These are phyloP conservation scores for Micractinium conductrix DNA, from an alignment of 139 green algal species.

Conservation along the genomic window DNA sequence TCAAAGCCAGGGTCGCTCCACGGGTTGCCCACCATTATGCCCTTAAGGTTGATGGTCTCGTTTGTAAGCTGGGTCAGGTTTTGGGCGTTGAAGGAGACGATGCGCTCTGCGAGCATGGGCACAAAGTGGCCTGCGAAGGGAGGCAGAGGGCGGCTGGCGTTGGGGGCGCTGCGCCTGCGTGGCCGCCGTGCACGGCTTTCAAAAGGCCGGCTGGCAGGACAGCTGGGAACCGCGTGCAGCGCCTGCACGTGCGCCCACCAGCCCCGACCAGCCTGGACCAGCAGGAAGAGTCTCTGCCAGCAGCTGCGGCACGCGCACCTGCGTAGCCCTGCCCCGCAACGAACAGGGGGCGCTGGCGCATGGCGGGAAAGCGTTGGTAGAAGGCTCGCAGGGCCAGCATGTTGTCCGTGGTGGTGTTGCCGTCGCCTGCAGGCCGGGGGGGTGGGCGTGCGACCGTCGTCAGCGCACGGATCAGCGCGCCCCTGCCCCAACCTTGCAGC, in stretches of 20 bases:
- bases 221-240: too few relatives aligned
- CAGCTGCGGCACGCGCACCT: too few relatives aligned
- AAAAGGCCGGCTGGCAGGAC: too few relatives aligned
- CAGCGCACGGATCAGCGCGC: too few relatives aligned
- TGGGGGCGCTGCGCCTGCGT: too few relatives aligned
- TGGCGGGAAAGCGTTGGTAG: not conserved
- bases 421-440: not conserved
- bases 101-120: conserved; percentile 2
- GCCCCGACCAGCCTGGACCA: too few relatives aligned
- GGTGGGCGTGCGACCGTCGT: too few relatives aligned
- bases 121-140: not conserved
- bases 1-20: not conserved
- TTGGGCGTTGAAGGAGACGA: not conserved
- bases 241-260: too few relatives aligned
- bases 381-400: not conserved
- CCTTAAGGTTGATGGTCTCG: not conserved
- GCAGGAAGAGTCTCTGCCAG: too few relatives aligned
- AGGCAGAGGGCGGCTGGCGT: not conserved
- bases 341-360: not conserved
- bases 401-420: conserved; percentile 4
- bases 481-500: too few relatives aligned
- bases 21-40: not conserved
- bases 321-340: conserved; percentile 10
- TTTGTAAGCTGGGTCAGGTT: not conserved
- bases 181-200: too few relatives aligned